Evolutionary conservation across 768 basidiomycete species (phyloP).

Genomic region (Lentinula lateritia): DNA sequence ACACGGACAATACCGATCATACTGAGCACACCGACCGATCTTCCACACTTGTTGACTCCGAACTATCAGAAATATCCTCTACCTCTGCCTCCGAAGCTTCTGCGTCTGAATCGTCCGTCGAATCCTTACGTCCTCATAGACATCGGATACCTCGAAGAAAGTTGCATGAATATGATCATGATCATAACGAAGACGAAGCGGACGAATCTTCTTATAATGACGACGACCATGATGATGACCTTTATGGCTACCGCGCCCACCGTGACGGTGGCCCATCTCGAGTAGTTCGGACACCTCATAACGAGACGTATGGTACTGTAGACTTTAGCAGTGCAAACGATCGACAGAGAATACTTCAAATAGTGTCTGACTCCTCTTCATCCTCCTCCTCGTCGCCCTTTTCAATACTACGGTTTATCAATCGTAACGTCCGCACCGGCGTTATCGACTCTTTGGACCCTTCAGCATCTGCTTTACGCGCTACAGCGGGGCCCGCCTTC

Average conservation of each 20-base stretch:
- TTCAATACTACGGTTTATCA: neutral
- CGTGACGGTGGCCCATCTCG: slow-evolving; percentile 21
- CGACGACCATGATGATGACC: slow-evolving; percentile 1
- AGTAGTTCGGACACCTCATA: slow-evolving; percentile 52
- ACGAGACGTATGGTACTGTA: slow-evolving; percentile 56
- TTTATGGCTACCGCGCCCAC: neutral
- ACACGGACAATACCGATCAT: neutral
- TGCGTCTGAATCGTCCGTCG: neutral
- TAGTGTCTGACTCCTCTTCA: neutral
- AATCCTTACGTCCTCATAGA: neutral
- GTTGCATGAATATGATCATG: slow-evolving; percentile 17
- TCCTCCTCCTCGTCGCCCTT: neutral
- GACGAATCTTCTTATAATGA: neutral
- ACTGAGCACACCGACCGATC: neutral
- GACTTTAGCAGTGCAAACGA: slow-evolving; percentile 43
- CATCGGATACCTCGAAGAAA: neutral
- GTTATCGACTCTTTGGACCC: slow-evolving; percentile 1
- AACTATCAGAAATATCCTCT: neutral
- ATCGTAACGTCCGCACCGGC: neutral
- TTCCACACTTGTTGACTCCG: slow-evolving; percentile 1
- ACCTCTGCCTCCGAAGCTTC: neutral
- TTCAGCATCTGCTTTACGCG: neutral
- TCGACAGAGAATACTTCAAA: slow-evolving; percentile 22
- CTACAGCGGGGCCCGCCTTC: slow-evolving; percentile 1
- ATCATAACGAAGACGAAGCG: slow-evolving; percentile 1